Conservation (phyloP, 306 rosid species). For the Casuarina cunninghamiana region DNA sequence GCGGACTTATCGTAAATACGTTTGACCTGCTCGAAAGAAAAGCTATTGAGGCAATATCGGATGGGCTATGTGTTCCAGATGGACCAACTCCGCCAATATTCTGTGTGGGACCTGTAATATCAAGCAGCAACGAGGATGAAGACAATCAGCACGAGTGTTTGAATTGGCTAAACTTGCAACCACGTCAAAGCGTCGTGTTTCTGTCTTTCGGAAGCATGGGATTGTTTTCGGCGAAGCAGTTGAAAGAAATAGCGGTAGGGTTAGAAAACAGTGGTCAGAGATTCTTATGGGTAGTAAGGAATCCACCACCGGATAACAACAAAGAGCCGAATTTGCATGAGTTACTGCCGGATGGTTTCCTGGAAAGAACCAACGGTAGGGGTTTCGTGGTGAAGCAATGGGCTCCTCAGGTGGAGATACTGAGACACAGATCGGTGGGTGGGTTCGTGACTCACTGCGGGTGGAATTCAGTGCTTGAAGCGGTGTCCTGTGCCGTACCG, state of each 20-base stretch:
- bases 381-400: constrained; percentile 4
- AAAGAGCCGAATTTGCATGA: background rate
- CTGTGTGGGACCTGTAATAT: background rate
- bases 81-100: background rate
- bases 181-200: constrained; percentile 1
- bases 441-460: constrained; percentile 45
- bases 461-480: constrained; percentile 42
- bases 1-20: background rate
- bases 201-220: constrained; percentile 6
- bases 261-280: constrained; percentile 5
- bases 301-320: background rate
- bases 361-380: constrained; percentile 4
- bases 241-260: background rate
- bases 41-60: background rate
- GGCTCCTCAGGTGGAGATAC: constrained; percentile 24
- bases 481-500: constrained; percentile 24
- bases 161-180: constrained; percentile 6
- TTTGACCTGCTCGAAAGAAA: background rate
- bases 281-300: constrained; percentile 10
- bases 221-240: background rate
- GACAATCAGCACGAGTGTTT: background rate
- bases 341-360: background rate
- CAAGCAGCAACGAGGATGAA: background rate
- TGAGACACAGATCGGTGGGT: constrained; percentile 26
- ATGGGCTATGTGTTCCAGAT: background rate